Conservation (phyloP, 768 basidiomycete species). For the Mycena floridula region DNA sequence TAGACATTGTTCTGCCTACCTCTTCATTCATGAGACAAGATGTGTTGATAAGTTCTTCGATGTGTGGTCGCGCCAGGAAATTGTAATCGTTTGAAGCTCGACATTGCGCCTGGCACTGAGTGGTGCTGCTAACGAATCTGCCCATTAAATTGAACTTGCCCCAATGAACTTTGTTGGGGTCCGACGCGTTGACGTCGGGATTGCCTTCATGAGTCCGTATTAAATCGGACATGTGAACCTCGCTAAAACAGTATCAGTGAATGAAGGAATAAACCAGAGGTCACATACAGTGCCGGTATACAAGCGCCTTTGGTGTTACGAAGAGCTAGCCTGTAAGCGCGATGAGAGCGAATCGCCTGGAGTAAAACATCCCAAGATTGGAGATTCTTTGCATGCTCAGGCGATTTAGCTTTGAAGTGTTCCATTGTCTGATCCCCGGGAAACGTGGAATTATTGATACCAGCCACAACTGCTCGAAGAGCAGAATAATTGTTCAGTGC, state of each 20-base stretch:
- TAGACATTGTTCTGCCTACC: conserved; percentile 30
- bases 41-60: conserved; percentile 50
- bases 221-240: conserved; percentile 87
- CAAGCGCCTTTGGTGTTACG: conserved; percentile 80
- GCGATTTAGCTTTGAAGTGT: conserved; percentile 56
- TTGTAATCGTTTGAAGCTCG: conserved; percentile 52
- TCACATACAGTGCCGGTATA: conserved; percentile 75
- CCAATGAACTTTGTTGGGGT: conserved; percentile 83
- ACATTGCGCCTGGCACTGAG: conserved; percentile 74
- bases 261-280: conserved; percentile 2
- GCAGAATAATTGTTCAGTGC: conserved; percentile 89
- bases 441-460: conserved; percentile 80
- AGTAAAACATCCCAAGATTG: conserved; percentile 83
- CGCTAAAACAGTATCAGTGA: conserved; percentile 39
- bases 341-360: conserved; percentile 74
- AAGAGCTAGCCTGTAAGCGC: conserved; percentile 87
- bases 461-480: conserved; percentile 88
- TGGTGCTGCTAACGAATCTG: conserved; percentile 72
- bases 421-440: conserved; percentile 75
- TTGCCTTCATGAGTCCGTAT: conserved; percentile 86
- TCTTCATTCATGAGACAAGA: conserved; percentile 64
- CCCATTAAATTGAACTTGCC: conserved; percentile 94
- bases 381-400: conserved; percentile 71
- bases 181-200: conserved; percentile 57
- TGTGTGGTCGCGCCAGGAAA: conserved; percentile 48